Percentiles rank a stretch among this genome's conserved stretches.
phyloP scores from a whole-genome alignment of 1,284 basidiomycete genomes.

The Malassezia furfur region DNA sequence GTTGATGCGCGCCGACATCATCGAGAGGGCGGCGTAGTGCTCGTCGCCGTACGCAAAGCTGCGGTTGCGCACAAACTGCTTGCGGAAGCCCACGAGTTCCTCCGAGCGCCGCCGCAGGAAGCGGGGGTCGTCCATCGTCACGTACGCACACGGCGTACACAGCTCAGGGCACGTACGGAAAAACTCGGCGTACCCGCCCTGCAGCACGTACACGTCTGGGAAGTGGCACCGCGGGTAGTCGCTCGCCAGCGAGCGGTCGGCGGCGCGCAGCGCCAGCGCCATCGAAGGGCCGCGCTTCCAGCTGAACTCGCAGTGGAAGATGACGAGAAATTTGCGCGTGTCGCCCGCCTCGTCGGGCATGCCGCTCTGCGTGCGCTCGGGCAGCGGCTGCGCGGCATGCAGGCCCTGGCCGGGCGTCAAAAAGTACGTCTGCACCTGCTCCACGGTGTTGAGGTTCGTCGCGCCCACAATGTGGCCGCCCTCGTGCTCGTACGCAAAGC shows the following conservation, averaged over 20 bases:
- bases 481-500: slow-evolving; percentile 90
- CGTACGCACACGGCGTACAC: slow-evolving; percentile 73
- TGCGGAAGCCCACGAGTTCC: slow-evolving; percentile 80
- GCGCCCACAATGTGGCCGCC: slow-evolving; percentile 89
- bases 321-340: slow-evolving; percentile 64
- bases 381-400: slow-evolving; percentile 36
- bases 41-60: slow-evolving; percentile 41
- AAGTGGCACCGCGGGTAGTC: slow-evolving; percentile 87
- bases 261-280: slow-evolving; percentile 85
- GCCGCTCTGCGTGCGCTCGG: slow-evolving; percentile 58
- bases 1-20: neutral
- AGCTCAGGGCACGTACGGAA: slow-evolving; percentile 60
- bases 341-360: slow-evolving; percentile 53
- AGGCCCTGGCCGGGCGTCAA: slow-evolving; percentile 55
- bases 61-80: slow-evolving; percentile 53
- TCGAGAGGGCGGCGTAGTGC: neutral
- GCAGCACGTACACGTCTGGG: slow-evolving; percentile 90
- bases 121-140: slow-evolving; percentile 85
- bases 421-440: slow-evolving; percentile 69
- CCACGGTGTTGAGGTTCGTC: slow-evolving; percentile 78
- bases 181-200: slow-evolving; percentile 88
- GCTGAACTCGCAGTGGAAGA: slow-evolving; percentile 98
- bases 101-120: slow-evolving; percentile 68
- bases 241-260: slow-evolving; percentile 75
- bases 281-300: slow-evolving; percentile 89